These are phyloP conservation scores for Naganishia vaughanmartiniae DNA, from an alignment of 768 basidiomycete species.

Conservation along the genomic window DNA sequence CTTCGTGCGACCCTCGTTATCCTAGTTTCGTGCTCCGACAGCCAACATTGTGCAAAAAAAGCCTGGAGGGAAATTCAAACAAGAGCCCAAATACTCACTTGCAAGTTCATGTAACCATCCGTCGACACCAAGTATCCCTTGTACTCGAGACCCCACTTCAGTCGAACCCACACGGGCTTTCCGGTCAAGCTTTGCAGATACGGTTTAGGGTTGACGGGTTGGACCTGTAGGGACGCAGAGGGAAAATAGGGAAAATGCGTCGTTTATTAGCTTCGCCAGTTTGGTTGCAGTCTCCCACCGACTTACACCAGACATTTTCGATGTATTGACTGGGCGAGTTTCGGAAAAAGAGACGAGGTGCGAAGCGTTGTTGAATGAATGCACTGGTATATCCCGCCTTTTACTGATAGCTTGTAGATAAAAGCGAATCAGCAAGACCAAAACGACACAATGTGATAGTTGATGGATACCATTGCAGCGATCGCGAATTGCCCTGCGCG, in stretches of 20 bases:
- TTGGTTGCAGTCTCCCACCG: not conserved
- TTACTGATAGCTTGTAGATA: too few relatives aligned
- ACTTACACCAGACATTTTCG: conserved; percentile 22
- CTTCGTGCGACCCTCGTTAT: too few relatives aligned
- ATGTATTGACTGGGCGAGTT: too few relatives aligned
- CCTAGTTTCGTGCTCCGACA: not conserved
- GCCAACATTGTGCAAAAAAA: not conserved
- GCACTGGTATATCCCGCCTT: not conserved
- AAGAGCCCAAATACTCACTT: conserved; percentile 59
- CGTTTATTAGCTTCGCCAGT: not conserved
- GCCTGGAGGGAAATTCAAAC: too few relatives aligned
- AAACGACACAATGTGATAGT: not conserved
- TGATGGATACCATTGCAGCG: not conserved
- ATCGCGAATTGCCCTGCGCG: not conserved
- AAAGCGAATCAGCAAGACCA: not conserved
- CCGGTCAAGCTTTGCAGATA: conserved; percentile 98
- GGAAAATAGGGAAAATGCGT: not conserved
- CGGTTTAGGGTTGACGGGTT: conserved; percentile 95
- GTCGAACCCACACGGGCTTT: conserved; percentile 86
- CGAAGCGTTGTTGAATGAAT: not conserved
- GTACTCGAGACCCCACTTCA: conserved; percentile 99
- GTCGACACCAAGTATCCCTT: conserved; percentile 98
- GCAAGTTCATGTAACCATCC: conserved; percentile 99
- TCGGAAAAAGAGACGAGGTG: not conserved
- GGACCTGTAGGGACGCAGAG: conserved; percentile 5